Conservation (phyloP, 2,329 filamentous ascomycete species). For the Cladosporium phlei region DNA sequence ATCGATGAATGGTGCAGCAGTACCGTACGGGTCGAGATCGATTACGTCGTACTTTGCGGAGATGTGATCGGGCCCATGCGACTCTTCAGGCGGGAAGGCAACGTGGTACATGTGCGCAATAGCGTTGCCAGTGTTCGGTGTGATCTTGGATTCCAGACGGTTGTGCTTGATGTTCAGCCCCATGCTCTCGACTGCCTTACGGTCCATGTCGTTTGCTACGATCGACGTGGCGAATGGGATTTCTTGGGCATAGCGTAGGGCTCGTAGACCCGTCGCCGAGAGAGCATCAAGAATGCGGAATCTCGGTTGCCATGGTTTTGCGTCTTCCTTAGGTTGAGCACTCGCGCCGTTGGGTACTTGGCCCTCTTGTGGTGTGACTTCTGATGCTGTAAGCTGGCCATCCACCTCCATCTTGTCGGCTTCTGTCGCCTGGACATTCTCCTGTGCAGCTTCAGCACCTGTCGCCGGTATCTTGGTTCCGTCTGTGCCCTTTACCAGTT, state of each 20-base stretch:
- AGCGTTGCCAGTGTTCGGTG: conserved; percentile 73
- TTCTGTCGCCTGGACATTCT: not conserved
- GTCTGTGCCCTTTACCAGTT: conserved; percentile 11
- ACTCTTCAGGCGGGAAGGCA: conserved; percentile 30
- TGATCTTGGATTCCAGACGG: conserved; percentile 64
- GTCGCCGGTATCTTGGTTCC: conserved; percentile 8
- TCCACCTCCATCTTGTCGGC: conserved; percentile 5
- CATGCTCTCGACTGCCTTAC: conserved; percentile 55
- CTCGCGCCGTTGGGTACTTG: conserved; percentile 18
- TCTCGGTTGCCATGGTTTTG: conserved; percentile 32
- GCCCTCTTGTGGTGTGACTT: not conserved
- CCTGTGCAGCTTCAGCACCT: conserved; percentile 9
- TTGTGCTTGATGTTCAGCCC: conserved; percentile 82
- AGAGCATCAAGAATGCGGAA: conserved; percentile 93
- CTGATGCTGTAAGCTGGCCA: not conserved
- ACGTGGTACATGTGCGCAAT: conserved; percentile 81
- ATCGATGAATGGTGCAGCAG: conserved; percentile 87
- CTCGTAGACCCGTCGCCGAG: conserved; percentile 87
- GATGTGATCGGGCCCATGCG: conserved; percentile 34
- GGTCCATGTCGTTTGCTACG: conserved; percentile 80
- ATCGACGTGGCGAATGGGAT: conserved; percentile 53
- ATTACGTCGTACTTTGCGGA: conserved; percentile 76
- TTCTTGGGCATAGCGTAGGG: conserved; percentile 85
- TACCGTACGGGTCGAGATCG: conserved; percentile 93
- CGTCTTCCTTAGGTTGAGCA: conserved; percentile 6